These are phyloP conservation scores for Heliocybe sulcata DNA, from an alignment of 1,284 basidiomycete species.

Conservation along the genomic window DNA sequence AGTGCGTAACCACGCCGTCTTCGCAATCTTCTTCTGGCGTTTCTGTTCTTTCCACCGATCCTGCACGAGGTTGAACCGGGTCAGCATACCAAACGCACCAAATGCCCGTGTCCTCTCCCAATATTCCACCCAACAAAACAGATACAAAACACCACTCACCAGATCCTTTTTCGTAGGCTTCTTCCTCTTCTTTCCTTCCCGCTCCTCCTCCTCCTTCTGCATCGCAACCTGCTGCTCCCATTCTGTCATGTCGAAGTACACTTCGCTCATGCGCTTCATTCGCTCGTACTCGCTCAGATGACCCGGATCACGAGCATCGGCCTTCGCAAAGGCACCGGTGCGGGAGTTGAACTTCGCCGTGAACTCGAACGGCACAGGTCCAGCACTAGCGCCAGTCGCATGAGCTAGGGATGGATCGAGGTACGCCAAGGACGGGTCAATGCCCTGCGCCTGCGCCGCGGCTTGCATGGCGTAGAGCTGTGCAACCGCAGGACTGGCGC, in stretches of 20 bases:
- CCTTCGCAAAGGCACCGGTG: conserved; percentile 70
- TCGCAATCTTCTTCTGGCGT: conserved; percentile 74
- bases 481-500: conserved; percentile 16
- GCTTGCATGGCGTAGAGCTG: conserved; percentile 40
- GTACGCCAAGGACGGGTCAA: conserved; percentile 78
- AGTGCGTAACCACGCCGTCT: conserved; percentile 85
- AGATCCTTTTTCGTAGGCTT: conserved; percentile 81
- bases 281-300: conserved; percentile 82
- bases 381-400: conserved; percentile 13
- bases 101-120: neutral
- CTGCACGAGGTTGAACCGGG: conserved; percentile 31
- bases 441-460: conserved; percentile 67
- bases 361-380: conserved; percentile 40
- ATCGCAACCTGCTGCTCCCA: conserved; percentile 73
- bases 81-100: conserved; percentile 7
- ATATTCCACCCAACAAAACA: neutral
- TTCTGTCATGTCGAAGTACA: conserved; percentile 80
- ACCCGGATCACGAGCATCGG: conserved; percentile 60
- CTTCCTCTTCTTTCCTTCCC: conserved; percentile 56
- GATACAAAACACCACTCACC: conserved; percentile 39
- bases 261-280: conserved; percentile 80
- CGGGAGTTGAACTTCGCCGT: conserved; percentile 80
- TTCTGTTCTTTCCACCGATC: conserved; percentile 87
- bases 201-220: conserved; percentile 44
- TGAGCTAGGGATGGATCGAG: conserved; percentile 66